A percentile compares a stretch with the other conserved stretches of the same genome.
Conservation (phyloP, 306 rosid genomes). For the Trifolium fragiferum region DNA sequence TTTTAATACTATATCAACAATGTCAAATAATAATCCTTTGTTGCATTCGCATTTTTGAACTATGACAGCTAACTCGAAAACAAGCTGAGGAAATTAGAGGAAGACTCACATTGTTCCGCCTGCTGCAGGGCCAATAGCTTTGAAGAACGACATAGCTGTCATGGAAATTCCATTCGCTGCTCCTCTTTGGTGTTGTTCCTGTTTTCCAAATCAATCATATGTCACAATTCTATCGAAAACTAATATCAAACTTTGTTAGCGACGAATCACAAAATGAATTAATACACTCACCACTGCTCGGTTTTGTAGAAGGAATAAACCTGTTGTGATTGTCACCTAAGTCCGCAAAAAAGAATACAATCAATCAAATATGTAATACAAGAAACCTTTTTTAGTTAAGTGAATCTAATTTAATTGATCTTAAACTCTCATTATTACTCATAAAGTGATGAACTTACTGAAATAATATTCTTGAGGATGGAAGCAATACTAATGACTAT, state of each 20-base stretch:
- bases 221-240: constrained; percentile 3
- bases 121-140: constrained; percentile 85
- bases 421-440: neutral
- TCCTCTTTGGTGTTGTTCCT: constrained; percentile 89
- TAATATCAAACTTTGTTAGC: neutral
- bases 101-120: constrained; percentile 80
- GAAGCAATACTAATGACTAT: constrained; percentile 48
- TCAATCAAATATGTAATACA: neutral
- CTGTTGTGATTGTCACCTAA: constrained; percentile 48
- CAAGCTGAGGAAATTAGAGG: neutral
- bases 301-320: constrained; percentile 75
- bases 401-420: too few relatives aligned
- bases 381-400: too few relatives aligned
- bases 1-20: too few relatives aligned
- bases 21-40: too few relatives aligned
- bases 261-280: neutral
- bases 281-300: constrained; percentile 72
- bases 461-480: constrained; percentile 33
- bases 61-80: too few relatives aligned
- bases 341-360: constrained; percentile 7
- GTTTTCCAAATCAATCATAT: constrained; percentile 35
- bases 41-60: too few relatives aligned
- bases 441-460: constrained; percentile 39
- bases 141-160: constrained; percentile 84
- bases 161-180: constrained; percentile 90